Evolutionary conservation across 805 yeast species (phyloP).

Genomic region (Gaillardinia entomophila): DNA sequence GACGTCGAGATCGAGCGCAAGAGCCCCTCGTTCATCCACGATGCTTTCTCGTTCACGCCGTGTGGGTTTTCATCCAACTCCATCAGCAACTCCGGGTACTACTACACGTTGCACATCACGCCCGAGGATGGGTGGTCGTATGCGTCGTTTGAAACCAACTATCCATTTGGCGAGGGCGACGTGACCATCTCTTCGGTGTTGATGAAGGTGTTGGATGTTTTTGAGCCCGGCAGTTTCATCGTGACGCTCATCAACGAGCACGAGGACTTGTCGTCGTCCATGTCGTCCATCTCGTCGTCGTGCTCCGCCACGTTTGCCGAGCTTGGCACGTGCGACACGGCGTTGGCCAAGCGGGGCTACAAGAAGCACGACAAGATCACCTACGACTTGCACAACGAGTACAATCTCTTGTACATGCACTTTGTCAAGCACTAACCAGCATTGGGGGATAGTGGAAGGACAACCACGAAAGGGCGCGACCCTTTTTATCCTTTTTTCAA

Average conservation of each 20-base stretch:
- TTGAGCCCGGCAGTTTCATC: slow-evolving; percentile 74
- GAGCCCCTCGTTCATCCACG: slow-evolving; percentile 48
- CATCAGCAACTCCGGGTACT: slow-evolving; percentile 43
- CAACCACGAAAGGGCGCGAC: neutral
- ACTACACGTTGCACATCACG: slow-evolving; percentile 86
- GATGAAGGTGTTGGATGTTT: slow-evolving; percentile 52
- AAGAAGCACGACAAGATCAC: slow-evolving; percentile 59
- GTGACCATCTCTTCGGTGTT: slow-evolving; percentile 52
- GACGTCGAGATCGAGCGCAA: neutral
- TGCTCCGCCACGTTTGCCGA: slow-evolving; percentile 2
- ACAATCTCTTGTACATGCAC: slow-evolving; percentile 65
- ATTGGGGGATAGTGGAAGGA: neutral
- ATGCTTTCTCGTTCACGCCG: slow-evolving; percentile 87
- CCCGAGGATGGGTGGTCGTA: slow-evolving; percentile 94
- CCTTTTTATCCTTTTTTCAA: neutral
- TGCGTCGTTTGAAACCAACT: slow-evolving; percentile 92
- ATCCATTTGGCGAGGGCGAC: slow-evolving; percentile 39
- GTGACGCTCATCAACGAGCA: slow-evolving; percentile 30
- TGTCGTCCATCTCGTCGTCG: neutral
- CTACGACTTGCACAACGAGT: slow-evolving; percentile 66
- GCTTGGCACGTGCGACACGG: slow-evolving; percentile 1
- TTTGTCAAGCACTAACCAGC: slow-evolving; percentile 36
- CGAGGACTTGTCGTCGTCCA: neutral
- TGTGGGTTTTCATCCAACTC: slow-evolving; percentile 95
- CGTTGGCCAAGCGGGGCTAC: slow-evolving; percentile 39